Conservation (phyloP, 2,329 filamentous ascomycete genomes). For the Phoma sp. region DNA sequence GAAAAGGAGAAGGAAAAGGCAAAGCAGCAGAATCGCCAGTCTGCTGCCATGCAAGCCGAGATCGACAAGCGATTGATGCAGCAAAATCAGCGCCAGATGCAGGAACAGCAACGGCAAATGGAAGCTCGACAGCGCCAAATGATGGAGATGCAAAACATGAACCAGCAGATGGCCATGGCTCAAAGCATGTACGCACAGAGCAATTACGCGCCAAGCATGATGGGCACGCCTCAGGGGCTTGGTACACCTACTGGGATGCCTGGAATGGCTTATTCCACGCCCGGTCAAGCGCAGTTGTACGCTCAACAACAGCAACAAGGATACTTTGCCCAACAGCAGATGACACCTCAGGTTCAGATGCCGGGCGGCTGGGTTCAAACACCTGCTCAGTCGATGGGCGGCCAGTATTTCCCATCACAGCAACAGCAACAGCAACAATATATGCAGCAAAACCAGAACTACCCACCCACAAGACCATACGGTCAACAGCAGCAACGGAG, state of each 20-base stretch:
- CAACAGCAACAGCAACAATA: slow-evolving; percentile 12
- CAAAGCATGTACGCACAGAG: slow-evolving; percentile 31
- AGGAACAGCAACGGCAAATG: slow-evolving; percentile 34
- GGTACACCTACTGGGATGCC: slow-evolving; percentile 26
- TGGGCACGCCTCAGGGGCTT: slow-evolving; percentile 26
- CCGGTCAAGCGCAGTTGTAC: slow-evolving; percentile 37
- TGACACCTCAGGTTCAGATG: slow-evolving; percentile 34
- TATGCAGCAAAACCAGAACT: slow-evolving; percentile 17
- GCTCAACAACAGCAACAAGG: slow-evolving; percentile 27
- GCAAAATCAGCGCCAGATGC: slow-evolving; percentile 40
- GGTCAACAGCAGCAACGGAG: slow-evolving; percentile 32
- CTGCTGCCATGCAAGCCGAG: slow-evolving; percentile 43
- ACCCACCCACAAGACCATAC: slow-evolving; percentile 38
- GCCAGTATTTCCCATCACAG: slow-evolving; percentile 34
- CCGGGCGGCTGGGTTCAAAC: slow-evolving; percentile 39
- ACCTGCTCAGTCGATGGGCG: slow-evolving; percentile 33
- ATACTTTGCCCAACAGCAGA: slow-evolving; percentile 36
- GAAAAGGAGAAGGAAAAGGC: slow-evolving; percentile 70
- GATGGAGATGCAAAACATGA: slow-evolving; percentile 35
- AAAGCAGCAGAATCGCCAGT: slow-evolving; percentile 41
- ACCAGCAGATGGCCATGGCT: slow-evolving; percentile 33
- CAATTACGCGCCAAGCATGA: slow-evolving; percentile 31
- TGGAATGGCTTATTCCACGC: slow-evolving; percentile 38
- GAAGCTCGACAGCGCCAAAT: slow-evolving; percentile 34
- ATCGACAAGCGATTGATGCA: slow-evolving; percentile 44